phyloP scores from a whole-genome alignment of 441 rosid species.

The Breynia disticha region DNA sequence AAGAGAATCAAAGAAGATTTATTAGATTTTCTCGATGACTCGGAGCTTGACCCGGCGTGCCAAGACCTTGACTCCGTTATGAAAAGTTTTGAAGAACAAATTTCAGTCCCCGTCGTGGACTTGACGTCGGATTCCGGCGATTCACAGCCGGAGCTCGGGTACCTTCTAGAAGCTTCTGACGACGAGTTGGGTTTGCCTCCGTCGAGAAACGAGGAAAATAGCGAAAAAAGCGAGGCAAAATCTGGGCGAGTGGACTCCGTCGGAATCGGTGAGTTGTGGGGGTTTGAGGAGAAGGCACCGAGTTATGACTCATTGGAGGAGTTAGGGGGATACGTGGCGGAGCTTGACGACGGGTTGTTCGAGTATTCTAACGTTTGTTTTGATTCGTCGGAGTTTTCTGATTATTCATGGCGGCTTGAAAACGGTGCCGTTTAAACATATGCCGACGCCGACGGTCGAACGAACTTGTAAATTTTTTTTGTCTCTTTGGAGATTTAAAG shows the following conservation, averaged over 20 bases:
- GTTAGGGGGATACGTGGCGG: constrained; percentile 28
- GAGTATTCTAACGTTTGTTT: constrained; percentile 40
- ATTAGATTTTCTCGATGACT: constrained; percentile 40
- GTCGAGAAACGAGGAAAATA: constrained; percentile 13
- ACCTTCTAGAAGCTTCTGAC: constrained; percentile 72
- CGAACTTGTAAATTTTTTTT: background rate
- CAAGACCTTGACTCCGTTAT: constrained; percentile 63
- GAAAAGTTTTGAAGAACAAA: constrained; percentile 61
- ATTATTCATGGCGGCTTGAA: constrained; percentile 38
- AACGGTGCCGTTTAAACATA: constrained; percentile 21
- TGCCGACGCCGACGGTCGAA: no score
- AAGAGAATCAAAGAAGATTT: constrained; percentile 60
- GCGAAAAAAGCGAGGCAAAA: constrained; percentile 21
- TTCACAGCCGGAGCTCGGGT: constrained; percentile 55
- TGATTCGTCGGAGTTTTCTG: constrained; percentile 32
- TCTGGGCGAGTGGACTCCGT: constrained; percentile 30
- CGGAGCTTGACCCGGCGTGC: constrained; percentile 25
- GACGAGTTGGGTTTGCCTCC: constrained; percentile 88
- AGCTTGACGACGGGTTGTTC: constrained; percentile 36
- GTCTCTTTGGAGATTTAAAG: no score
- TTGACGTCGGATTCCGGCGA: constrained; percentile 39
- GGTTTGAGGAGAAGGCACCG: constrained; percentile 35
- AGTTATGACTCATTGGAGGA: constrained; percentile 33
- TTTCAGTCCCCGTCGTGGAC: constrained; percentile 26
- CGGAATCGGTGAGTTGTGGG: constrained; percentile 37